Evolutionary conservation across 2,329 filamentous ascomycete genomes (phyloP).

Genomic region (Xylaria sp.): DNA sequence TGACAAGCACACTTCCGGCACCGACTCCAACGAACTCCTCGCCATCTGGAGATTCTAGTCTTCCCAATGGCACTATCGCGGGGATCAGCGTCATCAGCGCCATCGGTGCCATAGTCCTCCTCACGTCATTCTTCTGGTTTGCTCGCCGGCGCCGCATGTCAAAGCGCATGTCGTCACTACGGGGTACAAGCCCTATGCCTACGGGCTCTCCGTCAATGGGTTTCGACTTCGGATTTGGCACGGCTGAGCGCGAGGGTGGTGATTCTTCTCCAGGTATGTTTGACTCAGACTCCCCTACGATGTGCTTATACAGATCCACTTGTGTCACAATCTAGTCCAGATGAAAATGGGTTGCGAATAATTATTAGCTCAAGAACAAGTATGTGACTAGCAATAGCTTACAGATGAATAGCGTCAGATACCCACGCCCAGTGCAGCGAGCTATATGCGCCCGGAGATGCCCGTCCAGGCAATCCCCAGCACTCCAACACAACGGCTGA

Average conservation of each 20-base stretch:
- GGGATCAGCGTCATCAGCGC: conserved; percentile 32
- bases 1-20: not conserved
- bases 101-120: conserved; percentile 23
- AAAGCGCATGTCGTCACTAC: conserved; percentile 30
- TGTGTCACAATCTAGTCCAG: not conserved
- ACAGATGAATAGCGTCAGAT: not conserved
- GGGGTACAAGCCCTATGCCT: conserved; percentile 9
- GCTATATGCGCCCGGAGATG: not conserved
- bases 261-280: conserved; percentile 43
- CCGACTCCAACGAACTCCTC: conserved; percentile 3
- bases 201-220: not conserved
- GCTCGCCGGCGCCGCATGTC: conserved; percentile 34
- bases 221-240: conserved; percentile 21
- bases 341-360: no score
- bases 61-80: conserved; percentile 23
- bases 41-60: not conserved
- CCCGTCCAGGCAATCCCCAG: not conserved
- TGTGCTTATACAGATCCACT: not conserved
- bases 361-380: no score
- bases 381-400: not conserved
- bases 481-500: not conserved
- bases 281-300: no score
- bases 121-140: conserved; percentile 31
- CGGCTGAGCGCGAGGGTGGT: conserved; percentile 33
- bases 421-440: not conserved